Evolutionary conservation across 306 rosid species (phyloP).

Genomic region (Prunus davidiana): DNA sequence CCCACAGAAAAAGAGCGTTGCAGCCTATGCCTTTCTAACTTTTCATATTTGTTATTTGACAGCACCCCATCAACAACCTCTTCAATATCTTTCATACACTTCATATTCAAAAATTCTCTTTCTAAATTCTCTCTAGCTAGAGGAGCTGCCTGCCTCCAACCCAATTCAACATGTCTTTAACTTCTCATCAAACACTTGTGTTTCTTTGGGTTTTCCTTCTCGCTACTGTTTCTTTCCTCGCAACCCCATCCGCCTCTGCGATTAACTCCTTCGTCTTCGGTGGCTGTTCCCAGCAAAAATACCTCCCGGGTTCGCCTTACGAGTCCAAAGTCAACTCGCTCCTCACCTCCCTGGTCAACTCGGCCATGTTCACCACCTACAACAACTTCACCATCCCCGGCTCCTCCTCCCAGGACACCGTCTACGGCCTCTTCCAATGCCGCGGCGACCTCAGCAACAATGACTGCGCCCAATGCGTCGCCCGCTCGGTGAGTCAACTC

Average conservation of each 20-base stretch:
- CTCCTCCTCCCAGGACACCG: conserved; percentile 32
- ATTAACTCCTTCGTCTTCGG: conserved; percentile 57
- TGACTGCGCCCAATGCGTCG: conserved; percentile 64
- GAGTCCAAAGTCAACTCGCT: conserved; percentile 60
- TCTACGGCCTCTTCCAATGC: conserved; percentile 84
- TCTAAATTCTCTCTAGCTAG: background rate
- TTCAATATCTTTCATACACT: background rate
- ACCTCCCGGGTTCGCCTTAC: conserved; percentile 49
- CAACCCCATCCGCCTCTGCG: conserved; percentile 36
- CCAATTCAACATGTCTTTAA: conserved; percentile 29
- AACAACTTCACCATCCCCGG: conserved; percentile 58
- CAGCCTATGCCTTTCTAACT: background rate
- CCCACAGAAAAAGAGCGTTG: background rate
- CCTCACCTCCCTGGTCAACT: conserved; percentile 64
- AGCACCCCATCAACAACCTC: conserved; percentile 2
- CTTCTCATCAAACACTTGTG: no score
- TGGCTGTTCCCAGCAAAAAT: conserved; percentile 72
- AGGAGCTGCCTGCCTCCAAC: background rate
- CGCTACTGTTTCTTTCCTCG: conserved; percentile 21
- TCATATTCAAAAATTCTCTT: background rate
- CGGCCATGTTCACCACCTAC: conserved; percentile 60
- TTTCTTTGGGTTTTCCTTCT: conserved; percentile 1
- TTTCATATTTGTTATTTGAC: background rate
- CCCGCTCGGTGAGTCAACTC: conserved; percentile 53
- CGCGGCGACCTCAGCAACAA: conserved; percentile 62